Base-by-base conservation (phyloP, 371 early-diverging fungal species). In the Amoeboaphelidium occidentale region DNA sequence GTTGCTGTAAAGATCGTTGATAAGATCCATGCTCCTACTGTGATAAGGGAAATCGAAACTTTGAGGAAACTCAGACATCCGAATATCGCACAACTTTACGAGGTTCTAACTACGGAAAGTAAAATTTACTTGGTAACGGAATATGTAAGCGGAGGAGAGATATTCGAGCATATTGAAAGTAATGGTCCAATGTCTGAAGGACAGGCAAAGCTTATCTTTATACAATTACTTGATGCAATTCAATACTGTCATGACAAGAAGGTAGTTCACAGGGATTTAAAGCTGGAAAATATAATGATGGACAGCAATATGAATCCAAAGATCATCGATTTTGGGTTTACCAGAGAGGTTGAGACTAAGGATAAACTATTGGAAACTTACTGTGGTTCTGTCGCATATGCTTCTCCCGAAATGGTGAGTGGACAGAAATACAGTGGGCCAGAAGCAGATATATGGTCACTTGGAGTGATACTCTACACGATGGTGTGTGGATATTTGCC, bases 301-400 rank as follows among this genome's bases (percentile, higher is more conserved):
- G 81, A 77, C 53, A 59, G 68, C 25, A 67, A 81, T 46, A 62
- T 75, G 53, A 70, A 76, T 48, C 69, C 79, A 55, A 88, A 85
- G 58, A 63, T 88, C 41, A 77, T 78, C 46, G 89, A 88, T 63
- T 85, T 88, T 68, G 89, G 89, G 21, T 84, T 88, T 65, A 81
- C 84, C n/a, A 66, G 78, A 12, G 70, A 74, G 46, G 70, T 68
- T 25, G 41, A 45, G 17, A 58, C 53, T 10, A 75, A 78, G 25
- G 62, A 65, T 42, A 74, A 72, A 52, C 59, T 79, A 27, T 64
- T 84, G 20, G 86, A 85, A 53, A 79, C 82, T 1, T 81, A 78
- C 59, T 86, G 87, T 58, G 87, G 87, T 0, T 79, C 81, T 27
- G 66, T 74, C 1, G 79, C 78, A 10, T 86, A 84, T 60, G 77